Evolutionary conservation across 2,329 filamentous ascomycete genomes (phyloP), one percentile per base, ranked within the genome.

Genomic region (Alternaria solani): DNA sequence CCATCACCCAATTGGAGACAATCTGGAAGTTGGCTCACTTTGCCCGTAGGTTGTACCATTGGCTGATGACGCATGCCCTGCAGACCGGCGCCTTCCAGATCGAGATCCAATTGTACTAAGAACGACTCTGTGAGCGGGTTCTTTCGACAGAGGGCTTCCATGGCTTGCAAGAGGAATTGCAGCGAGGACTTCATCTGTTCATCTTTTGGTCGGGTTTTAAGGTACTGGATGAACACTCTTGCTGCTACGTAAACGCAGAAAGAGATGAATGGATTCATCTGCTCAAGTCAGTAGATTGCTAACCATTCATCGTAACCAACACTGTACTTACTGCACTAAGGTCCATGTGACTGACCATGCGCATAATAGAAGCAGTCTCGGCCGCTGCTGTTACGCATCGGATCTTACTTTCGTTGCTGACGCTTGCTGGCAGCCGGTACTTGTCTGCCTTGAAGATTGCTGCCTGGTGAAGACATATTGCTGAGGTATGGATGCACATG

Each of bases 361-460:
- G 89, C 95, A 98, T 98, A 65, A 97, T 94, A 68, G 89, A 94
- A 8, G 94, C 91, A 74, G 97, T 96, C 75, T 97, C 94, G 58
- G 94, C 93, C 28, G 95, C 95, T 12, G 94, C 93, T 23, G 93
- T 93, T 60, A 98, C 93, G 71, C 95, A 98, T 62, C 95, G 87
- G 14, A 95, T 88, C 78, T 97, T 97, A 78, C 94, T 97, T 75
- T 98, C 94, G 1, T 91, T 88, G 64, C 91, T 89, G 47, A 97
- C 89, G 18, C 90, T 89, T 1, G 86, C 82, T 0, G 92, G 89
- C 62, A 97, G 82, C 54, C 88, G 87, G 78, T 97, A 91, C 80
- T 93, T 95, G 71, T 98, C 94, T 0, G 94, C 93, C 76, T 97
- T 98, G 85, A 94, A 97, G 20, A 99, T 98, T 26, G 95, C 95